Percentiles rank a stretch among this genome's conserved stretches.
Conservation (phyloP, 441 rosid species). For the Kokia cookei region DNA sequence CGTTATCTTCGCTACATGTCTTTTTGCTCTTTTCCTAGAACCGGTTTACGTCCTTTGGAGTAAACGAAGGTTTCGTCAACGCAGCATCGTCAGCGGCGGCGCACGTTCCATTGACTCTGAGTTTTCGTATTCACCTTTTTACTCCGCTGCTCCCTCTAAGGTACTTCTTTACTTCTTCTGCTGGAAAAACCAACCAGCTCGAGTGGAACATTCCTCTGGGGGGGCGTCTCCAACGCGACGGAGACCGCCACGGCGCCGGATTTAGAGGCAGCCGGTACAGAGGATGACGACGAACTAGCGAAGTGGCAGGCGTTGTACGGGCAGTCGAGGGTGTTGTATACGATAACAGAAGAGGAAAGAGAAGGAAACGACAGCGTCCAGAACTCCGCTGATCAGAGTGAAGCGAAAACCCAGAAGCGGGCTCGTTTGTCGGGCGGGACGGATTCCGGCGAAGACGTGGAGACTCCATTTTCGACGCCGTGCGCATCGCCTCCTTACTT, state of each 20-base stretch:
- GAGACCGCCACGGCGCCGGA: slow-evolving; percentile 4
- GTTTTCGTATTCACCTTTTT: slow-evolving; percentile 3
- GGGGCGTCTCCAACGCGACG: slow-evolving; percentile 18
- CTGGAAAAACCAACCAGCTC: slow-evolving; percentile 45
- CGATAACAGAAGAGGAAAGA: slow-evolving; percentile 60
- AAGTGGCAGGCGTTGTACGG: slow-evolving; percentile 43
- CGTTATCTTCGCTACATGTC: slow-evolving; percentile 30
- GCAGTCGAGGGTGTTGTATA: slow-evolving; percentile 54
- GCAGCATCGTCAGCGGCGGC: slow-evolving; percentile 10
- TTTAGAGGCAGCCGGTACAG: slow-evolving; percentile 9
- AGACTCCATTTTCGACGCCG: slow-evolving; percentile 72
- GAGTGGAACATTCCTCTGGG: slow-evolving; percentile 39
- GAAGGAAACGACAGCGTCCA: slow-evolving; percentile 27
- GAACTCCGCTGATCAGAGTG: slow-evolving; percentile 6
- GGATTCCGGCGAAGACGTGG: slow-evolving; percentile 13
- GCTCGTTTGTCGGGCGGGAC: neutral
- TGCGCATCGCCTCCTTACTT: slow-evolving; percentile 54
- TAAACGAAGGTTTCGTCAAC: slow-evolving; percentile 27
- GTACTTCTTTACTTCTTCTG: slow-evolving; percentile 73
- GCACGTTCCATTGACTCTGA: slow-evolving; percentile 9
- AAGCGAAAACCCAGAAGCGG: slow-evolving; percentile 12
- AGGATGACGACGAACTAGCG: slow-evolving; percentile 20
- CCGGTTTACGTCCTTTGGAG: slow-evolving; percentile 49
- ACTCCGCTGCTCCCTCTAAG: slow-evolving; percentile 39
- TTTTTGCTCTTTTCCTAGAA: slow-evolving; percentile 32